Conservation (phyloP, 768 basidiomycete genomes). For the Phylloporus arenicola region DNA sequence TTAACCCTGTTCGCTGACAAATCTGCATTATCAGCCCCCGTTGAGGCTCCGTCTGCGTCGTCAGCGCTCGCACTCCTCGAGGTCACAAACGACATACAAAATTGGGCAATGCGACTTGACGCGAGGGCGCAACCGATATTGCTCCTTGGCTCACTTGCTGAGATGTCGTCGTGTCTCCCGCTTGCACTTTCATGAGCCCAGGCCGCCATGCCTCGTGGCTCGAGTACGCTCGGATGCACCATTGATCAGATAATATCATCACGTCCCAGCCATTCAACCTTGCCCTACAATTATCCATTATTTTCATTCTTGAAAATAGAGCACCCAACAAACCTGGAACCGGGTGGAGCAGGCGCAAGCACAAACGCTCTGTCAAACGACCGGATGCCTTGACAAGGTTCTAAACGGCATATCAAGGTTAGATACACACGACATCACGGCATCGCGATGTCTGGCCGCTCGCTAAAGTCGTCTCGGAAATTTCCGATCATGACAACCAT, state of each 20-base stretch:
- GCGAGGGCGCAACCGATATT: conserved; percentile 29
- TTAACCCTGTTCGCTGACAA: conserved; percentile 70
- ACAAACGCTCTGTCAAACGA: conserved; percentile 95
- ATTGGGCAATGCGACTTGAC: conserved; percentile 41
- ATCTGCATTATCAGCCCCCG: conserved; percentile 66
- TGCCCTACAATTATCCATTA: conserved; percentile 46
- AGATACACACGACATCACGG: conserved; percentile 18
- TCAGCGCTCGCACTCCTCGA: conserved; percentile 9
- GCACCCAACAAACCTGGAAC: conserved; percentile 64
- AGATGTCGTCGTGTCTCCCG: conserved; percentile 29
- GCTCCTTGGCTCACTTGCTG: conserved; percentile 20
- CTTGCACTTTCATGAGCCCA: conserved; percentile 71
- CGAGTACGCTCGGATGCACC: conserved; percentile 79
- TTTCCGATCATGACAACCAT: conserved; percentile 6
- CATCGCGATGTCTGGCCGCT: conserved; percentile 1
- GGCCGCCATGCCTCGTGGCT: conserved; percentile 74
- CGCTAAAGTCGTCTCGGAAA: conserved; percentile 6
- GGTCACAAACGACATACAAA: conserved; percentile 45
- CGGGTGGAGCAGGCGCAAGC: conserved; percentile 71
- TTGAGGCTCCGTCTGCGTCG: conserved; percentile 60
- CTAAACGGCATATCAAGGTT: conserved; percentile 32
- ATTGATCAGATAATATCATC: conserved; percentile 82
- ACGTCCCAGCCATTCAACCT: conserved; percentile 85
- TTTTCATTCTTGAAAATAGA: background rate
- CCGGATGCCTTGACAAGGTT: conserved; percentile 70